Percentiles rank a stretch among this genome's conserved stretches.
Conservation (phyloP, 768 basidiomycete genomes). For the Pleurotus tuoliensis region DNA sequence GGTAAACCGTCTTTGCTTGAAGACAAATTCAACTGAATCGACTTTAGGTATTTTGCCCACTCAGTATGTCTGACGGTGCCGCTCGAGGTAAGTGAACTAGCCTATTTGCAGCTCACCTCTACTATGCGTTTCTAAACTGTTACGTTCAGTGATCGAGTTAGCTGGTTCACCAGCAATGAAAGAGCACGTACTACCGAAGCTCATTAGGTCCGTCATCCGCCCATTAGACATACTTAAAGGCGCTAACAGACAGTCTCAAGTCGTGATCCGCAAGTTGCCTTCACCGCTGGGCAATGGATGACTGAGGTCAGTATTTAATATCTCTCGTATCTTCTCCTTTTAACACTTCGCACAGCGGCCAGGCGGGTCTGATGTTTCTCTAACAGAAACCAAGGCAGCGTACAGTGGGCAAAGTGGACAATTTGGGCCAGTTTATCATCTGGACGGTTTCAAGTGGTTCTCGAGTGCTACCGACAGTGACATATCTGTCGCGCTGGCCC, state of each 20-base stretch:
- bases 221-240: neutral
- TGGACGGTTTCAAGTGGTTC: slow-evolving; percentile 82
- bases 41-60: slow-evolving; percentile 60
- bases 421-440: slow-evolving; percentile 49
- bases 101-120: neutral
- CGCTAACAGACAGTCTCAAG: slow-evolving; percentile 27
- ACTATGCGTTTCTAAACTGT: too few relatives aligned
- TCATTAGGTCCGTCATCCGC: slow-evolving; percentile 46
- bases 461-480: slow-evolving; percentile 79
- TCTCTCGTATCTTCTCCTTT: slow-evolving; percentile 29
- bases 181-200: slow-evolving; percentile 49
- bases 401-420: slow-evolving; percentile 26
- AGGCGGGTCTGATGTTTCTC: slow-evolving; percentile 73
- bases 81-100: slow-evolving; percentile 46
- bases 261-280: slow-evolving; percentile 57
- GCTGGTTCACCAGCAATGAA: slow-evolving; percentile 59
- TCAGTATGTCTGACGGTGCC: slow-evolving; percentile 78
- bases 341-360: slow-evolving; percentile 45
- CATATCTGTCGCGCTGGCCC: slow-evolving; percentile 67
- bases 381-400: slow-evolving; percentile 62
- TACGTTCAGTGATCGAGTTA: slow-evolving; percentile 54
- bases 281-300: slow-evolving; percentile 83
- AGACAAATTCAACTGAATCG: neutral
- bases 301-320: slow-evolving; percentile 48
- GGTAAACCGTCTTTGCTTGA: slow-evolving; percentile 7